These are phyloP conservation scores for Claviceps monticola DNA, from an alignment of 2,329 filamentous ascomycete species.

Conservation along the genomic window DNA sequence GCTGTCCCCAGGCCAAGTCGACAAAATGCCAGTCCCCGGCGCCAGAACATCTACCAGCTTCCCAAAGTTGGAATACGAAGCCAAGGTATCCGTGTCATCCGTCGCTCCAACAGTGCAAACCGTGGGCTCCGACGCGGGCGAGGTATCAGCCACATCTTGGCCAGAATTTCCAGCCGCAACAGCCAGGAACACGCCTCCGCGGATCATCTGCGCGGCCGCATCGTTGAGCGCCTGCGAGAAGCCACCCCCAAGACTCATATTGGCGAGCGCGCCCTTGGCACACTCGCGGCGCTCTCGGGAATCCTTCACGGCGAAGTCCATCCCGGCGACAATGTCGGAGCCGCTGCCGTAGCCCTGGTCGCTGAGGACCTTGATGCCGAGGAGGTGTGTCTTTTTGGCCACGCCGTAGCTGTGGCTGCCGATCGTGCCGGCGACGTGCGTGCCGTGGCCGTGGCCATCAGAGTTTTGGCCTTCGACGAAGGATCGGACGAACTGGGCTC, in stretches of 20 bases:
- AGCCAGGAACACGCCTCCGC: constrained; percentile 35
- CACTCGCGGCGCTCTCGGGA: constrained; percentile 21
- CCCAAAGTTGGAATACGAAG: constrained; percentile 40
- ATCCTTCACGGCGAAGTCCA: constrained; percentile 28
- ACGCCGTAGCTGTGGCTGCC: constrained; percentile 23
- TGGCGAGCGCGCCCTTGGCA: constrained; percentile 33
- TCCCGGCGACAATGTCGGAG: constrained; percentile 26
- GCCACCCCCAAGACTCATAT: constrained; percentile 42
- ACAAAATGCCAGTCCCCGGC: constrained; percentile 31
- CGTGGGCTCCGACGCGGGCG: constrained; percentile 31
- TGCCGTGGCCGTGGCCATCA: constrained; percentile 16
- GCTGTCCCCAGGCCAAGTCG: constrained; percentile 30
- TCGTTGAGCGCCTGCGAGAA: constrained; percentile 33
- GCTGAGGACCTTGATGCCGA: constrained; percentile 27
- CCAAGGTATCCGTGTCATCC: constrained; percentile 22
- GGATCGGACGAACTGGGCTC: constrained; percentile 22
- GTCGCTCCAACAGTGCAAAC: constrained; percentile 43
- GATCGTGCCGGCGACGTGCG: constrained; percentile 22
- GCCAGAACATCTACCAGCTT: constrained; percentile 35
- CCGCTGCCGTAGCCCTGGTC: constrained; percentile 15
- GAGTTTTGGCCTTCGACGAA: constrained; percentile 16
- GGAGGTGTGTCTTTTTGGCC: constrained; percentile 22
- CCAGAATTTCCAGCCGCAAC: constrained; percentile 41
- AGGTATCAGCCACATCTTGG: constrained; percentile 27
- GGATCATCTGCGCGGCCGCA: constrained; percentile 32